Evolutionary conservation across 179 eudicot species (phyloP), one percentile per base, ranked within the genome.

Genomic region (Beta macrorhiza): DNA sequence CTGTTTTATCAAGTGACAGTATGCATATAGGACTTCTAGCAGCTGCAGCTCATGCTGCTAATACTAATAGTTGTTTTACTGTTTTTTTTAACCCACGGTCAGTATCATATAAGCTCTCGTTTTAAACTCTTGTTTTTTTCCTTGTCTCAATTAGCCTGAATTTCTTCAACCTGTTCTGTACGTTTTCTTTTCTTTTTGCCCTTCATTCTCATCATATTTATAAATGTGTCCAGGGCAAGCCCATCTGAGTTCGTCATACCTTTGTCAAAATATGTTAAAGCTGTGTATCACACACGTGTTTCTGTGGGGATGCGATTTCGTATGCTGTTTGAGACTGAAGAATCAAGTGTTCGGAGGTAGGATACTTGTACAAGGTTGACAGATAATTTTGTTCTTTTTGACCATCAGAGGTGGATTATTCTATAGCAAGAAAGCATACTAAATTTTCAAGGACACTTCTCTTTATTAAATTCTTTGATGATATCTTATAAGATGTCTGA

Each of bases 21-120:
- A 97, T 97, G 99, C 99, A 97, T 87, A 97, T 97, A 67, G 99
- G 99, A 73, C 93, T 97, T 69, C 94, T 97, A 49, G 99, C 99
- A 75, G 99, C 99, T 73, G 99, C 99, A 47, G 97, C 99, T 79
- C 99, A 97, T 91, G 99, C 99, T 80, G 92, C 98, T 89, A 87
- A 98, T 15, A 97, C 99, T 63, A 94, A 94, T 86, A 97, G 99
- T 83, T 91, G 98, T 84, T 97, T 97, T 87, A 97, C 98, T 37
- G 84, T 97, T 68, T 97, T 97, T 73, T 97, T 77, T 79, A 94
- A 97, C 86, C 99, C 99, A 82, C 94, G 99, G 99, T 94, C 61
- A 44, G 49, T 55, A 47, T 64, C 29, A 57, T 59, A 53, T 61
- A 37, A 13, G 42, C 68, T 20, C n/a, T 16, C n/a, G 58, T 42